Base-by-base conservation (phyloP, 2,329 filamentous ascomycete genomes). In the Trichoderma sp. region DNA sequence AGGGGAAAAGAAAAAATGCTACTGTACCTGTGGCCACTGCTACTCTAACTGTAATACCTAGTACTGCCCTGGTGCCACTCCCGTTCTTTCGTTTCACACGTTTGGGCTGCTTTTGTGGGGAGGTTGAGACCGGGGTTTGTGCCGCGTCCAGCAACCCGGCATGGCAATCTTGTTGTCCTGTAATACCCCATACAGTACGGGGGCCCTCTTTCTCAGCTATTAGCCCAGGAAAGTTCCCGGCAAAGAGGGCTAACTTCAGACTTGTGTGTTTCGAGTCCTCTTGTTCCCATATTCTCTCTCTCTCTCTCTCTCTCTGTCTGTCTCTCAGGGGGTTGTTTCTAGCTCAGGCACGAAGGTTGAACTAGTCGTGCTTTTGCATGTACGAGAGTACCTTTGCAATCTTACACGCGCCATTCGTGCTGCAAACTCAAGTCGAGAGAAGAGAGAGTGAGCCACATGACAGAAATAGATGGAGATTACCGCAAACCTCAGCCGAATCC, bases 101-200 rank as follows among this genome's bases (percentile, higher is more conserved):
- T 36, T 36, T 51, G 11, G 32, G 64, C 47, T 24, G 32, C 34
- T 57, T 18, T 67, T 67, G 64, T 58, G 51, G 64, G 64, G 64
- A 60, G 64, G 30, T 21, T 47, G 36, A 9, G 64, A 51, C 53
- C 51, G 64, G 61, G 64, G 32, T 67, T 43, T 51, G 64, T 67
- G 51, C 64, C 63, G 63, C 63, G 30, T 56, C 51, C 30, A 34
- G 36, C 47, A 56, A 36, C 63, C 51, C 32, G 63, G 47, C 64
- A 66, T 56, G 32, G 47, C 63, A 43, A 36, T 34, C 47, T 60
- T 60, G 36, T 39, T 18, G 36, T 8, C 14, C 63, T 66, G 63
- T 32, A 67, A 39, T 39, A 26, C 34, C 21, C 4, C n/a, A 28
- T 51, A 51, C n/a, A 51, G 43, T 47, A 58, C 18, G 18, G 43